Base-by-base conservation (phyloP, 495 filamentous ascomycete species). In the Aspergillus ellipticus region DNA sequence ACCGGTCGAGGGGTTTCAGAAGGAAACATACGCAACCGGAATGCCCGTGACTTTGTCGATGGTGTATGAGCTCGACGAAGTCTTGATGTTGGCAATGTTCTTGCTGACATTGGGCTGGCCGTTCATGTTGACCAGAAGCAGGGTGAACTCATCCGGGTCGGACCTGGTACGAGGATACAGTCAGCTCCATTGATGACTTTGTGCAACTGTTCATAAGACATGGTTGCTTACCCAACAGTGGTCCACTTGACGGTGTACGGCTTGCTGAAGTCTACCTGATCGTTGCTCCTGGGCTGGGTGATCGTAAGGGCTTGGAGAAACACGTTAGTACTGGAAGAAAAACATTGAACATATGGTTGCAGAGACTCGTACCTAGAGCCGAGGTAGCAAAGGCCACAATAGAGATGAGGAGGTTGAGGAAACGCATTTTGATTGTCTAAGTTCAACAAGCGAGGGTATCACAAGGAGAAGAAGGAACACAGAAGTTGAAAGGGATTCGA, bases 81-180 rank as follows among this genome's bases (percentile, higher is more conserved):
- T 56, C 51, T 68, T 59, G 48, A 65, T 58, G 31, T 66, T 50
- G 20, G 64, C 61, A 42, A 76, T 69, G 4, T 71, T 72, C 57
- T 77, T 71, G 45, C 74, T 59, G 9, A 80, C 59, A 2, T 65
- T 65, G 17, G 63, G 52, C 49, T 63, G 64, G 56, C 59, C 53
- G 51, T 62, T 53, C 47, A 58, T 52, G 55, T 67, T 69, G 31
- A 69, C 62, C 17, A 71, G 64, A 19, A 55, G 41, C 56, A 71
- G 61, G 31, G 54, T 58, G 60, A 67, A 64, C 29, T 57, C 51
- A 10, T 60, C 28, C 2, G 66, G 66, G 53, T 71, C 68, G 35
- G 66, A 65, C 20, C 65, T 69, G 53, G 21, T 42, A 33, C 15
- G 35, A 39, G 35, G 35, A n/a, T 5, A 22, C 15, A 11, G 31